A percentile compares a stretch with the other conserved stretches of the same genome.
Evolutionary conservation across 768 basidiomycete genomes (phyloP).

Genomic region (Tricholoma saponaceum): DNA sequence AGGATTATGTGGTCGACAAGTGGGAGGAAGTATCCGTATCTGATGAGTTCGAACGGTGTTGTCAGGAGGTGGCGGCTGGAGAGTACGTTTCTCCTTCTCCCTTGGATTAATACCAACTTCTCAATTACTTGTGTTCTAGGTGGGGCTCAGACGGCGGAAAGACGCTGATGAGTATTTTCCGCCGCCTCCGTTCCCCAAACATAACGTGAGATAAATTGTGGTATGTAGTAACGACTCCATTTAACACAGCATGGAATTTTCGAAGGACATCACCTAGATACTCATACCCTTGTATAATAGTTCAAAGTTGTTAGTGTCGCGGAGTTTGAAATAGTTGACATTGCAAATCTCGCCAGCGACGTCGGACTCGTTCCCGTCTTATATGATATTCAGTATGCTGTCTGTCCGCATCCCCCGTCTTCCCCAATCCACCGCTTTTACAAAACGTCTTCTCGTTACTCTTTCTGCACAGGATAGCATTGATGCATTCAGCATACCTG

Average conservation of each 20-base stretch:
- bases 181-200: conserved; percentile 59
- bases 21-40: conserved; percentile 68
- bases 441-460: conserved; percentile 25
- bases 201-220: conserved; percentile 10
- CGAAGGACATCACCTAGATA: too few relatives aligned
- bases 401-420: conserved; percentile 3
- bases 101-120: not conserved
- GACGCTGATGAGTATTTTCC: conserved; percentile 62
- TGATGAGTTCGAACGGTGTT: conserved; percentile 65
- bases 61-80: conserved; percentile 68
- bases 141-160: conserved; percentile 73
- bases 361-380: too few relatives aligned
- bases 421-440: conserved; percentile 11
- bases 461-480: conserved; percentile 12
- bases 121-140: conserved; percentile 27
- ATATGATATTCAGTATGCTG: too few relatives aligned
- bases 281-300: too few relatives aligned
- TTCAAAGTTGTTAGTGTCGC: too few relatives aligned
- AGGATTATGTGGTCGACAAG: conserved; percentile 75
- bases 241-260: too few relatives aligned
- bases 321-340: too few relatives aligned
- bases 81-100: conserved; percentile 45
- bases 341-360: too few relatives aligned
- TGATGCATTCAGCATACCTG: conserved; percentile 58
- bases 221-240: not conserved